phyloP scores from a whole-genome alignment of 495 filamentous ascomycete genomes.

The Amphirosellinia nigrospora region DNA sequence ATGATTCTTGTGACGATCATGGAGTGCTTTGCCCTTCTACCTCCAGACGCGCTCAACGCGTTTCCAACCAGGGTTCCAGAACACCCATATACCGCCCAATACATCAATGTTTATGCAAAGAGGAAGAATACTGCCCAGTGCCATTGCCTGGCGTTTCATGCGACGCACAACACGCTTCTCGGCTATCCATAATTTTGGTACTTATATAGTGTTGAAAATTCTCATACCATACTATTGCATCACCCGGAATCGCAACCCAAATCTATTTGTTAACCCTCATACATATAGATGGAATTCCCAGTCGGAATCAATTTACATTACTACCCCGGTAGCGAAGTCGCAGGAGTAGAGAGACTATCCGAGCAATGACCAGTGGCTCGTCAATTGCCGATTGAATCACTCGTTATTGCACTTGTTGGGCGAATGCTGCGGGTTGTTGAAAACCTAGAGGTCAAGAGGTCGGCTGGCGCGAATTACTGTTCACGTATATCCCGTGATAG shows the following conservation, averaged over 20 bases:
- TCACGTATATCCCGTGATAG: constrained; percentile 7
- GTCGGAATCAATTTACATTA: background rate
- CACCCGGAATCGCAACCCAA: background rate
- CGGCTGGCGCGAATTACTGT: constrained; percentile 18
- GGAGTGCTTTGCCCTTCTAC: background rate
- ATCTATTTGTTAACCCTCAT: background rate
- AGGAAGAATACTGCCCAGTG: background rate
- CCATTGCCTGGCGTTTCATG: background rate
- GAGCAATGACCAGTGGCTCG: background rate
- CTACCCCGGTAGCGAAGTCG: background rate
- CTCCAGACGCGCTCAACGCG: background rate
- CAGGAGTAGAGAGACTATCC: background rate
- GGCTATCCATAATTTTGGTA: background rate
- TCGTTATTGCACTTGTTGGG: background rate
- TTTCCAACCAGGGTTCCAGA: background rate
- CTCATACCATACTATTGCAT: background rate
- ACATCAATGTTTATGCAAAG: background rate
- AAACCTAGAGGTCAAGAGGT: constrained; percentile 3
- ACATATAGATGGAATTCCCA: background rate
- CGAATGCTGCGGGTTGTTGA: background rate
- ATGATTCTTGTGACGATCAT: background rate
- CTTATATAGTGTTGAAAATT: background rate
- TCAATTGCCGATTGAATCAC: background rate
- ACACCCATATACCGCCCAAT: background rate
- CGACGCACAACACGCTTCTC: background rate